A percentile compares a stretch with the other conserved stretches of the same genome.
phyloP scores from a whole-genome alignment of 2,329 filamentous ascomycete species.

The Pestalotiopsis sp. region DNA sequence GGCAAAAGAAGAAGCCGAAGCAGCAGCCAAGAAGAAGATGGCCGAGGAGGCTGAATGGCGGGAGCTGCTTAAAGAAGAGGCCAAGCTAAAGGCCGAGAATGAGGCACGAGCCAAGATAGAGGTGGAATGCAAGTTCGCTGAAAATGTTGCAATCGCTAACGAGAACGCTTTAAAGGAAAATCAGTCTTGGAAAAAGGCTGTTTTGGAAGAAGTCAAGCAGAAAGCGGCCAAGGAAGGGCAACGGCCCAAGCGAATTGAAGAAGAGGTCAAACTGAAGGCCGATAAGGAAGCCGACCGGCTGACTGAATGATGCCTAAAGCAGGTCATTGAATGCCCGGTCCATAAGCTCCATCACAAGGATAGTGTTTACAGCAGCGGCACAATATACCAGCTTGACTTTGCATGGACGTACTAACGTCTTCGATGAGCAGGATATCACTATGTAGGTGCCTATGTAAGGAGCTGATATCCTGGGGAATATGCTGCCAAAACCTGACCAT shows the following conservation, averaged over 20 bases:
- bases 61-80: constrained; percentile 49
- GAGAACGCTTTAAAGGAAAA: constrained; percentile 51
- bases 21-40: constrained; percentile 35
- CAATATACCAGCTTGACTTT: too few relatives aligned
- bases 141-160: constrained; percentile 23
- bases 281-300: too few relatives aligned
- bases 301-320: too few relatives aligned
- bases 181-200: constrained; percentile 52
- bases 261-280: constrained; percentile 51
- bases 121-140: constrained; percentile 28
- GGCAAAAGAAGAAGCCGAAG: constrained; percentile 44
- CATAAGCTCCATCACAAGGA: too few relatives aligned
- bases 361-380: too few relatives aligned
- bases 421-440: too few relatives aligned
- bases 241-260: constrained; percentile 41
- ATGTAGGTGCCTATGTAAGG: too few relatives aligned
- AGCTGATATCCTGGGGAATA: too few relatives aligned
- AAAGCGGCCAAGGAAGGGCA: constrained; percentile 40
- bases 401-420: too few relatives aligned
- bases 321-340: too few relatives aligned
- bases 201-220: constrained; percentile 45
- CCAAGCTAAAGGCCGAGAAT: constrained; percentile 34
- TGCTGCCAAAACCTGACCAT: too few relatives aligned
- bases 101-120: constrained; percentile 45
- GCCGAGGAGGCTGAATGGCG: constrained; percentile 38